Conservation (phyloP, 2,329 filamentous ascomycete species). For the Penicillium sp. region DNA sequence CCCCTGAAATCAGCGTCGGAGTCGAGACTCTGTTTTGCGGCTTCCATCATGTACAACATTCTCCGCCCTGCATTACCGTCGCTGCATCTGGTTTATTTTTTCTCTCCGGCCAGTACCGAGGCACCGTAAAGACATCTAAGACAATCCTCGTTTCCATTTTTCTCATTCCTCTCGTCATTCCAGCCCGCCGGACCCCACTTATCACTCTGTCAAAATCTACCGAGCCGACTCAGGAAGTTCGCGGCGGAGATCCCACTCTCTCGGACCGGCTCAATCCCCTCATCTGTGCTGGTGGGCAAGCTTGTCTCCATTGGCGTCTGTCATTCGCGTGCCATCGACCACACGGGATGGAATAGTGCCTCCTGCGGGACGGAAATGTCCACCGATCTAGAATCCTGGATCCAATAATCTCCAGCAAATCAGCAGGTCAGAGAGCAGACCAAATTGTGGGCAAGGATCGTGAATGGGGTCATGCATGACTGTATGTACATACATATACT, state of each 20-base stretch:
- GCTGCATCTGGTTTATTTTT: too few relatives aligned
- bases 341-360: neutral
- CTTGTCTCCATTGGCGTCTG: constrained; percentile 11
- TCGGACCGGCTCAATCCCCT: constrained; percentile 10
- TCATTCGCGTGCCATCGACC: constrained; percentile 10
- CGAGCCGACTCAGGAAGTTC: constrained; percentile 14
- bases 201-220: constrained; percentile 14
- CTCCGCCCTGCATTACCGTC: too few relatives aligned
- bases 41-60: too few relatives aligned
- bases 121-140: too few relatives aligned
- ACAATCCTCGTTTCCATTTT: too few relatives aligned
- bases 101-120: too few relatives aligned
- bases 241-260: constrained; percentile 11
- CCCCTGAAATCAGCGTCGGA: constrained; percentile 5
- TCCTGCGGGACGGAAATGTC: neutral
- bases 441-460: too few relatives aligned
- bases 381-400: neutral
- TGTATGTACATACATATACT: too few relatives aligned
- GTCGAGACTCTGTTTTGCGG: too few relatives aligned
- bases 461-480: too few relatives aligned
- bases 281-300: constrained; percentile 10
- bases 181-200: constrained; percentile 4
- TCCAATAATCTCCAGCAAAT: neutral
- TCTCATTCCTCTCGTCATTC: neutral
- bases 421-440: too few relatives aligned